Base-by-base conservation (phyloP, 371 early-diverging fungal species). In the Paramicrosporidium saccamoebae region DNA sequence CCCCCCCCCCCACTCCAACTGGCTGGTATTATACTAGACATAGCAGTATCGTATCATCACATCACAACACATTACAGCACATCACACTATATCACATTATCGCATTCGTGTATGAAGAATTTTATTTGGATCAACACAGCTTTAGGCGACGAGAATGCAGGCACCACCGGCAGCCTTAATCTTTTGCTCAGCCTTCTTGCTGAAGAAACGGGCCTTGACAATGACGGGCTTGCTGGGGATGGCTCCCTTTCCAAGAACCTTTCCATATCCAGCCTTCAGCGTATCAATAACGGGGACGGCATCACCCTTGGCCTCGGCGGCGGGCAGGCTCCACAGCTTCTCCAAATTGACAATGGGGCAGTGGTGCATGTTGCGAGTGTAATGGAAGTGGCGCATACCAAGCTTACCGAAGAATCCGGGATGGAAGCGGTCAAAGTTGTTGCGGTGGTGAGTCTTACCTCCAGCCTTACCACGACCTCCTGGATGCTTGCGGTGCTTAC, bases 391-490 rank as follows among this genome's bases (percentile, higher is more conserved):
- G 35, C 92, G 78, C 90, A 86, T 84, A 72, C 98, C 98, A 53
- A 88, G 84, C 61, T 95, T 96, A 56, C 98, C 98, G 46, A 90
- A 95, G 77, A 86, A 90, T 53, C 95, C 96, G 38, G 98, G 98
- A 60, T 98, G 98, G 74, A 78, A 96, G 71, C 74, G 90, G 57
- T 90, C 84, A 72, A 95, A 82, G 63, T 82, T 81, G 58, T 82
- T 95, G 40, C 92, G 73, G 71, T 94, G 90, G 53, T 96, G 96
- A 55, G 88, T 88, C 50, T 73, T 65, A 63, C 95, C 98, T 73
- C 98, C 95, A 55, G 94, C 92, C 47, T 78, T 59, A 79, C 98
- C 98, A 51, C 98, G 71, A 69, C 98, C 98, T 50, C 98, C 94
- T 42, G 96, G 86, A 53, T 98, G 98, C 67, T 96, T 96, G 46